Evolutionary conservation across 306 rosid genomes (phyloP), one percentile per base, ranked within the genome.

Genomic region (Parietaria judaica): DNA sequence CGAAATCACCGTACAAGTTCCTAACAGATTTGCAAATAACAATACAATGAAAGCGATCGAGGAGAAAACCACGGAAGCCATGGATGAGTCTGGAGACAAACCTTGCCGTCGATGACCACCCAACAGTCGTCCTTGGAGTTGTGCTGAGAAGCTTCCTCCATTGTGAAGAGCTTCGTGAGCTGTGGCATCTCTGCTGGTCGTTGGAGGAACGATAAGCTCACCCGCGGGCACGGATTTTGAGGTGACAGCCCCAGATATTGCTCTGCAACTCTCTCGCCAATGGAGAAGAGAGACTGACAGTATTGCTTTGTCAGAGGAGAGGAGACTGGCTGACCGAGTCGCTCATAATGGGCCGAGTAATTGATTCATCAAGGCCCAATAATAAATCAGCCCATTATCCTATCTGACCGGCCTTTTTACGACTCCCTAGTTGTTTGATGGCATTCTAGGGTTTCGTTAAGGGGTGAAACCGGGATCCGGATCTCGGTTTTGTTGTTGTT

Each of bases 61-160:
- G 5, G 5, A 64, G 34, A 11, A 7, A 5, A 11, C 3, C 16
- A 16, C 10, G 16, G 52, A 37, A 16, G 57, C 47, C 56, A 63
- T 50, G 46, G 46, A 63, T 49, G 67, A 63, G 36, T 41, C 1
- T 41, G 41, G 12, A 17, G 34, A 56, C 46, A 34, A 54, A 90
- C 97, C 94, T 84, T 90, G 80, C 90, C 96, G 12, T 85, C 74
- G 65, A 90, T 67, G 69, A 90, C 76, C 56, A 87, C 73, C 97
- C 97, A 87, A 73, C 97, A 90, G 75, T 90, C 95, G 13, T 81
- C 87, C 64, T 78, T 81, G 73, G 89, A 56, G 76, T 49, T 83
- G 72, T 90, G 97, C 15, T 61, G 62, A 6, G 94, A 76, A 52
- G 78, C 80, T 67, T 90, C 97, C 76, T 76, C 66, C 68, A 79